Base-by-base conservation (phyloP, 129 eudicot genomes). In the Pulicaria dysenterica region DNA sequence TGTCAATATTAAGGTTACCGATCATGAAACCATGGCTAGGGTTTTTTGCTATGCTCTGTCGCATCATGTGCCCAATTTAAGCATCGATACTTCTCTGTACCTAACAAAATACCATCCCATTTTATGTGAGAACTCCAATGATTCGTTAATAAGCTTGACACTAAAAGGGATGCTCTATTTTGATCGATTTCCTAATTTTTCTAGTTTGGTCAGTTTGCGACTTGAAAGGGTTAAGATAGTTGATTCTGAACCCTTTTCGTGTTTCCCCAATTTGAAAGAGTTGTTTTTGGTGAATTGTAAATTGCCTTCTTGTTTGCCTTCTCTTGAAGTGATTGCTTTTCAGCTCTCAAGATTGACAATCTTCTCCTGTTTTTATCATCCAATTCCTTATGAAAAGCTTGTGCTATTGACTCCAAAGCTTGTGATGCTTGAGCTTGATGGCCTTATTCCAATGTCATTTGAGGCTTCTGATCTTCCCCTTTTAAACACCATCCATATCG, bases 251-350 rank as follows among this genome's bases (percentile, higher is more conserved):
- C 72, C 72, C 0, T 74, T 74, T 63, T 74, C 79, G 17, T 40
- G 64, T 74, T 74, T 74, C 17, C 79, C 79, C 19, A 74, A 74
- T 40, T 74, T 74, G 57, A 53, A 74, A 44, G 37, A 74, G 64
- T 64, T 74, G 72, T 40, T 39, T 74, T 43, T 74, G 55, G 79
- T 74, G 64, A 64, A 64, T 15, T 74, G 71, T 51, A 74, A 74
- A 43, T 11, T 64, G 55, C 9, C 42, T 7, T 13, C 7, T 8
- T 64, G 50, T 40, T 74, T 64, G 63, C 6, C 34, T 63, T 56
- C 37, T 51, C 43, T 74, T 65, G 64, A 64, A 74, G 79, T 74
- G 46, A 41, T 64, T 40, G 72, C 37, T 41, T 63, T 43, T 43
- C 58, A 13, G 63, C 34, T 74, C 11, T 50, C 55, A 2, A 51